Conservation (phyloP, 768 basidiomycete genomes). For the Grammothele lineata region DNA sequence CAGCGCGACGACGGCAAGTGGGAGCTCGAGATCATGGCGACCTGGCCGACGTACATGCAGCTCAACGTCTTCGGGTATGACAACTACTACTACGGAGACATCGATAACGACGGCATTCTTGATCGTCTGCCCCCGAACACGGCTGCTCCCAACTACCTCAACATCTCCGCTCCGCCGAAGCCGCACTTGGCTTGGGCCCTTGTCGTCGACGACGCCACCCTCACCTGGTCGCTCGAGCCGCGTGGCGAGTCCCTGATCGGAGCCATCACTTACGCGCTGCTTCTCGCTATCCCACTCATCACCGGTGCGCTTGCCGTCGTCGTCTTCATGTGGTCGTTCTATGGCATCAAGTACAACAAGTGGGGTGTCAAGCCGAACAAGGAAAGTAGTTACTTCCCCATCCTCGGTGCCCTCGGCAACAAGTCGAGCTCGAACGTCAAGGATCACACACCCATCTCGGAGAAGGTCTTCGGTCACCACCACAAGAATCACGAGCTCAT, state of each 20-base stretch:
- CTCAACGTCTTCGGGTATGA: slow-evolving; percentile 90
- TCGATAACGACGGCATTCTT: slow-evolving; percentile 81
- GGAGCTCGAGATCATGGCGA: slow-evolving; percentile 86
- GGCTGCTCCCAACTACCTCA: slow-evolving; percentile 80
- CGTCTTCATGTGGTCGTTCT: slow-evolving; percentile 94
- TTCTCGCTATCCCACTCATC: slow-evolving; percentile 77
- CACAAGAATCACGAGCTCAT: slow-evolving; percentile 71
- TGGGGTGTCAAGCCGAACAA: slow-evolving; percentile 81
- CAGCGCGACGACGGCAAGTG: slow-evolving; percentile 63
- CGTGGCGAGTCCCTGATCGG: slow-evolving; percentile 79
- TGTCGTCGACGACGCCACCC: slow-evolving; percentile 68
- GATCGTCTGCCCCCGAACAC: slow-evolving; percentile 91
- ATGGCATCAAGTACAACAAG: slow-evolving; percentile 91
- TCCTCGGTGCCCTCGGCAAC: slow-evolving; percentile 60
- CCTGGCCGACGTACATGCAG: slow-evolving; percentile 88
- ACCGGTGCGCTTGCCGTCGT: slow-evolving; percentile 79
- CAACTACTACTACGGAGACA: slow-evolving; percentile 90
- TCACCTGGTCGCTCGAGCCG: slow-evolving; percentile 77
- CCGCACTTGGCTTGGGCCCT: slow-evolving; percentile 89
- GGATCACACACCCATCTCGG: slow-evolving; percentile 54
- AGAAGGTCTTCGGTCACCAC: slow-evolving; percentile 61
- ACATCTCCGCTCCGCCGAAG: slow-evolving; percentile 85
- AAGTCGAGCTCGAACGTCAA: slow-evolving; percentile 72
- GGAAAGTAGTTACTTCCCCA: slow-evolving; percentile 81
- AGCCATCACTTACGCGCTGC: slow-evolving; percentile 83